phyloP scores from a whole-genome alignment of 2,329 filamentous ascomycete genomes.

The Ceratocystis colombiana region DNA sequence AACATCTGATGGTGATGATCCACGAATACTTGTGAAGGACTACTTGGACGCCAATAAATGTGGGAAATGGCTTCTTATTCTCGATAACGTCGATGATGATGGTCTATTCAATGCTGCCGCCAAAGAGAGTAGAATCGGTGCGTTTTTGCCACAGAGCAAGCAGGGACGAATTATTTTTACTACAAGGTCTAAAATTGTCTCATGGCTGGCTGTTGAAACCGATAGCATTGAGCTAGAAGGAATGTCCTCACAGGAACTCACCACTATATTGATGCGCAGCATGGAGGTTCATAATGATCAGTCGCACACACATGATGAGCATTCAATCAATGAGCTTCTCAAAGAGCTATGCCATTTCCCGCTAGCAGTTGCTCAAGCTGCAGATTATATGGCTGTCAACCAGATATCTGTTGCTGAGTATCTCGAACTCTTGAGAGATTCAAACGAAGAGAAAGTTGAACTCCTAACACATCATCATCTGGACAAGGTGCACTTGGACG shows the following conservation, averaged over 20 bases:
- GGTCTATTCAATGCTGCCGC: background rate
- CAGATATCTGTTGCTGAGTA: background rate
- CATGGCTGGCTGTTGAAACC: background rate
- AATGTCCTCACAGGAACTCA: background rate
- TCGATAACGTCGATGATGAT: conserved; percentile 29
- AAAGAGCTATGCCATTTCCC: conserved; percentile 22
- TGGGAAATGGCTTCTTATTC: conserved; percentile 28
- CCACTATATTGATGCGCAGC: background rate
- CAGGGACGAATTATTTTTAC: conserved; percentile 18
- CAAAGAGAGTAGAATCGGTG: background rate
- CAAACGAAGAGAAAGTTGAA: background rate
- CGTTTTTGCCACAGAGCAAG: conserved; percentile 30
- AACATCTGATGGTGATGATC: background rate
- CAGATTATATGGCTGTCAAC: conserved; percentile 25
- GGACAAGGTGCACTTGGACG: background rate
- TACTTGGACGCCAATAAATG: conserved; percentile 27
- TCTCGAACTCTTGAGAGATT: background rate
- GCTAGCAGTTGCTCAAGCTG: conserved; percentile 26
- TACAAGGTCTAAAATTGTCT: conserved; percentile 2
- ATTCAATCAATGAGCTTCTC: background rate
- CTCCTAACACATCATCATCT: background rate
- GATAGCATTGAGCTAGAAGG: background rate
- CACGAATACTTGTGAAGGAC: conserved; percentile 20
- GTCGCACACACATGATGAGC: background rate
- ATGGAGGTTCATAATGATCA: background rate